A percentile compares a stretch with the other conserved stretches of the same genome.
phyloP scores from a whole-genome alignment of 2,329 filamentous ascomycete genomes.

The Phoma sp. region DNA sequence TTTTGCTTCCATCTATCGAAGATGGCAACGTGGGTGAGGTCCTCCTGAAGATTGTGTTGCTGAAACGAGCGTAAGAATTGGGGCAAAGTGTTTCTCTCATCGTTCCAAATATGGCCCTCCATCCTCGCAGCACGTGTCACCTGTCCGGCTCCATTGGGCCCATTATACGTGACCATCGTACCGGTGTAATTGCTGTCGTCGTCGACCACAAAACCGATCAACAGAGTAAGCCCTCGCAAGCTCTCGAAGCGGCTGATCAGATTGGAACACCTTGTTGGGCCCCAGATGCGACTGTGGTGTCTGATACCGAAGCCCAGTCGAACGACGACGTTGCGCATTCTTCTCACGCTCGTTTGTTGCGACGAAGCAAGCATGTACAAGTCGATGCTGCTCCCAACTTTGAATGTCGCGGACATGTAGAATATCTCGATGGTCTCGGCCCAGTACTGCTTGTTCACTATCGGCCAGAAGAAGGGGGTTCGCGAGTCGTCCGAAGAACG shows the following conservation, averaged over 20 bases:
- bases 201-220: slow-evolving; percentile 1
- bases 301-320: slow-evolving; percentile 7
- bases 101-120: neutral
- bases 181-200: slow-evolving; percentile 12
- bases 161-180: neutral
- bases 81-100: neutral
- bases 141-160: neutral
- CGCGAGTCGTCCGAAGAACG: neutral
- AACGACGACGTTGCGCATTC: slow-evolving; percentile 6
- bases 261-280: neutral
- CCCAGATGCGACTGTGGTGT: slow-evolving; percentile 12
- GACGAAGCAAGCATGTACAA: slow-evolving; percentile 11
- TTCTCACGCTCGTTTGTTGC: slow-evolving; percentile 6
- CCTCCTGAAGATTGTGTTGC: neutral
- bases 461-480: slow-evolving; percentile 12
- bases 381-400: slow-evolving; percentile 4
- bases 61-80: slow-evolving; percentile 9
- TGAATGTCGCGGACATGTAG: slow-evolving; percentile 7
- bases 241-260: slow-evolving; percentile 4
- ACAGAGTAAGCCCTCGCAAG: neutral
- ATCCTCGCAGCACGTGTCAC: slow-evolving; percentile 2
- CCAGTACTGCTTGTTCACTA: slow-evolving; percentile 11
- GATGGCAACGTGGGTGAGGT: neutral
- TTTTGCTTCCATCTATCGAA: neutral
- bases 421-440: neutral